Percentiles rank a stretch among this genome's conserved stretches.
phyloP scores from a whole-genome alignment of 139 green algal genomes.

The Haematococcus sp. region DNA sequence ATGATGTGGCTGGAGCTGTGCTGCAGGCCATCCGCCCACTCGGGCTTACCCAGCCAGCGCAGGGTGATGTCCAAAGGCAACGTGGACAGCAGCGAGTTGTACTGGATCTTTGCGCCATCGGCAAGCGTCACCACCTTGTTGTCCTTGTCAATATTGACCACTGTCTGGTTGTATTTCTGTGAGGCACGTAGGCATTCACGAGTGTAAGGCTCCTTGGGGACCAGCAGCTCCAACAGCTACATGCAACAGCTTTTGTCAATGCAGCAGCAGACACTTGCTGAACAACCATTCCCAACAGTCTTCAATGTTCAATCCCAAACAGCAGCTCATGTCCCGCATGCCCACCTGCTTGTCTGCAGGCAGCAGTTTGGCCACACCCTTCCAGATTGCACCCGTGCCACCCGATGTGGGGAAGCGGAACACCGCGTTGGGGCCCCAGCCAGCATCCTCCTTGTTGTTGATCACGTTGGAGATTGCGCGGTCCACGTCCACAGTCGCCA shows the following conservation, averaged over 20 bases:
- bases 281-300: too few relatives aligned
- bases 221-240: too few relatives aligned
- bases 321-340: background rate
- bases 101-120: conserved; percentile 39
- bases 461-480: conserved; percentile 87
- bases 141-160: conserved; percentile 73
- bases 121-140: conserved; percentile 49
- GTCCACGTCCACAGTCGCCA: conserved; percentile 84
- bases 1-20: conserved; percentile 84
- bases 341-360: conserved; percentile 66
- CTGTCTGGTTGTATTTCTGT: conserved; percentile 63
- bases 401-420: conserved; percentile 85
- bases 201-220: too few relatives aligned
- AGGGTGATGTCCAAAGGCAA: conserved; percentile 80
- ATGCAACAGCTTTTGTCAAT: background rate
- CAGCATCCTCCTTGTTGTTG: conserved; percentile 81
- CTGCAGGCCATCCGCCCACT: conserved; percentile 71
- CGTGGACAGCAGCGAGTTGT: conserved; percentile 73
- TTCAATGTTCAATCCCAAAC: too few relatives aligned
- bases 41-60: conserved; percentile 53
- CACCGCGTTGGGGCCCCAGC: conserved; percentile 89
- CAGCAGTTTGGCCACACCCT: conserved; percentile 77
- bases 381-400: conserved; percentile 90
- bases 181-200: too few relatives aligned
- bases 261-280: too few relatives aligned